Evolutionary conservation across 177 flowering plant species (phyloP).

Genomic region (Vitis hybrid): DNA sequence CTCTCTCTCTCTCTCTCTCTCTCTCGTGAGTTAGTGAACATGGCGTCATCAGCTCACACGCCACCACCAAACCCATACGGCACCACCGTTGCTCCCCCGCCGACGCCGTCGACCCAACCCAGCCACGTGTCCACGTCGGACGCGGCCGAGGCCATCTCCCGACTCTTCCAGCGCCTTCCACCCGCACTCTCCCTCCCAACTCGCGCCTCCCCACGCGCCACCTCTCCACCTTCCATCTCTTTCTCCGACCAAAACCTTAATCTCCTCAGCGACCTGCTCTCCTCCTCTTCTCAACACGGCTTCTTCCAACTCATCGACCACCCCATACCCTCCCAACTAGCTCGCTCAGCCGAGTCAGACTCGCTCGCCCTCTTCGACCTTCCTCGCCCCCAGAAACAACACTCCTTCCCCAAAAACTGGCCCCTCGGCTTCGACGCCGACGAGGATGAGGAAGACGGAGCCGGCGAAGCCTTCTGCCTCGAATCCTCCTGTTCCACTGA

Average conservation of each 20-base stretch:
- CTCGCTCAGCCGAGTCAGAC: slow-evolving; percentile 57
- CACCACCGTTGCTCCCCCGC: slow-evolving; percentile 79
- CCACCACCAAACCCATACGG: slow-evolving; percentile 26
- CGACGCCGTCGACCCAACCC: slow-evolving; percentile 61
- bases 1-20: neutral
- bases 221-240: slow-evolving; percentile 37
- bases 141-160: slow-evolving; percentile 42
- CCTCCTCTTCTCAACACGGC: slow-evolving; percentile 42
- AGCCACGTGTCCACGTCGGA: slow-evolving; percentile 27
- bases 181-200: slow-evolving; percentile 55
- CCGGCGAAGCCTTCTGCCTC: slow-evolving; percentile 51
- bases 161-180: slow-evolving; percentile 57
- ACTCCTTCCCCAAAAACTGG: slow-evolving; percentile 47
- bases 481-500: slow-evolving; percentile 32
- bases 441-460: slow-evolving; percentile 27
- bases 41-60: slow-evolving; percentile 42
- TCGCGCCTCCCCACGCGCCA: slow-evolving; percentile 35
- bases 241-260: slow-evolving; percentile 23
- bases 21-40: neutral
- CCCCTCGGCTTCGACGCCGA: slow-evolving; percentile 60
- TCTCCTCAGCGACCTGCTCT: slow-evolving; percentile 14
- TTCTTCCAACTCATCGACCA: slow-evolving; percentile 66
- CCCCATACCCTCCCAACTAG: slow-evolving; percentile 47
- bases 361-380: slow-evolving; percentile 56
- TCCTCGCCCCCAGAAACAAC: slow-evolving; percentile 30